phyloP scores from a whole-genome alignment of 2,329 filamentous ascomycete genomes.

The Blumeriella jaapii region DNA sequence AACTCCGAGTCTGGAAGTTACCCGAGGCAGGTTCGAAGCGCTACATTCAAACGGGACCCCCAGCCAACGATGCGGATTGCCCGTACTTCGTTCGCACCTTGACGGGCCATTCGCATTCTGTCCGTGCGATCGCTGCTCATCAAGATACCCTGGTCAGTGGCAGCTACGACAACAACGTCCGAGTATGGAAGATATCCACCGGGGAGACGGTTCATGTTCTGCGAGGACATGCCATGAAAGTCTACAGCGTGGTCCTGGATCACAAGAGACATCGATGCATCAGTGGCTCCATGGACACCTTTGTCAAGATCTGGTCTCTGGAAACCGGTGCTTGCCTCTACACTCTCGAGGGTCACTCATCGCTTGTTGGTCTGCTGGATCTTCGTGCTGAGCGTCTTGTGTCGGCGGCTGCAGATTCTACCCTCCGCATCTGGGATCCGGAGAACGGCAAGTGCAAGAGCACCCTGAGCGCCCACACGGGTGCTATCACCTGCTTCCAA shows the following conservation, averaged over 20 bases:
- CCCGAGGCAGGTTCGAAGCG: conserved; percentile 67
- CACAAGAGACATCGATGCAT: conserved; percentile 89
- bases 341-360: conserved; percentile 84
- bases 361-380: conserved; percentile 85
- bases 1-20: conserved; percentile 86
- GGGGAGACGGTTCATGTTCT: conserved; percentile 78
- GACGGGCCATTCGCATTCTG: conserved; percentile 80
- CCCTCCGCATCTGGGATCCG: conserved; percentile 92
- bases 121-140: conserved; percentile 89
- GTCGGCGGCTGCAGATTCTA: conserved; percentile 90
- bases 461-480: conserved; percentile 84
- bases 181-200: conserved; percentile 95
- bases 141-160: conserved; percentile 94
- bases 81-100: conserved; percentile 89
- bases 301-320: conserved; percentile 96
- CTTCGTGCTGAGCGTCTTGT: conserved; percentile 83
- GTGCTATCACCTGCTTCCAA: conserved; percentile 97
- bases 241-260: conserved; percentile 94
- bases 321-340: conserved; percentile 75
- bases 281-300: conserved; percentile 95
- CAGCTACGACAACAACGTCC: conserved; percentile 89
- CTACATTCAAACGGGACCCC: conserved; percentile 69
- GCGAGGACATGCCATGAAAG: conserved; percentile 80
- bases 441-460: conserved; percentile 84
- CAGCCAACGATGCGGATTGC: conserved; percentile 66